phyloP scores from a whole-genome alignment of 768 basidiomycete genomes.

The Hemileccinum rubropunctum region DNA sequence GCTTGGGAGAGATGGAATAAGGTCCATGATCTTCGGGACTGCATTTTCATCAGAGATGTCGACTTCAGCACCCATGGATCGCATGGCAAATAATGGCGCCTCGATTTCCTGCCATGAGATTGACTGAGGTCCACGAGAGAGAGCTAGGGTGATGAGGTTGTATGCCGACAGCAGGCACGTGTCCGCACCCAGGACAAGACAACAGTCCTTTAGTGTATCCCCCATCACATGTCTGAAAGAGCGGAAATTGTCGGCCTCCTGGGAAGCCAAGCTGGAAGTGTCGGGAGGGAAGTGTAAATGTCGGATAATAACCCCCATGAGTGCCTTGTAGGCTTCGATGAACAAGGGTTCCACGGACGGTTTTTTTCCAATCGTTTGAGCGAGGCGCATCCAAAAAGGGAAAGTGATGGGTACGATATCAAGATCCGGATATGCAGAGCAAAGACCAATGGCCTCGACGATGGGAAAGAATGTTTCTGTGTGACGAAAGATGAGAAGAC shows the following conservation, averaged over 20 bases:
- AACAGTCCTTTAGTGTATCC: conserved; percentile 98
- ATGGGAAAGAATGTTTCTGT: conserved; percentile 92
- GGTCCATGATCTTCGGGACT: conserved; percentile 95
- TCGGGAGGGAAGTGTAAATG: conserved; percentile 93
- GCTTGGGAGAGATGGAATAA: conserved; percentile 83
- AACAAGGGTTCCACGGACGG: conserved; percentile 72
- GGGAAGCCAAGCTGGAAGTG: conserved; percentile 56
- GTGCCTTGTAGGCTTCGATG: conserved; percentile 74
- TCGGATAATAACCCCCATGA: conserved; percentile 82
- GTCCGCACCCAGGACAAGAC: conserved; percentile 86
- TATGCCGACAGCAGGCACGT: conserved; percentile 79
- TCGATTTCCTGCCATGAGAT: conserved; percentile 95
- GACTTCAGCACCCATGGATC: conserved; percentile 96
- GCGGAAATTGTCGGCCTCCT: conserved; percentile 93
- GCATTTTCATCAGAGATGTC: conserved; percentile 77
- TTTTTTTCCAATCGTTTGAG: conserved; percentile 83
- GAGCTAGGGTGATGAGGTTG: conserved; percentile 72
- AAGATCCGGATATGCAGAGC: conserved; percentile 88
- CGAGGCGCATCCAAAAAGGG: conserved; percentile 97
- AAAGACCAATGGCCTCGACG: conserved; percentile 91
- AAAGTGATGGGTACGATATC: conserved; percentile 98
- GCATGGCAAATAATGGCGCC: conserved; percentile 95
- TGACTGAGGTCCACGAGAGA: conserved; percentile 55
- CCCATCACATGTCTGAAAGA: conserved; percentile 98
- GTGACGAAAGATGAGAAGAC: conserved; percentile 82